phyloP scores from a whole-genome alignment of 441 rosid species.

The Populus trichocarpa region DNA sequence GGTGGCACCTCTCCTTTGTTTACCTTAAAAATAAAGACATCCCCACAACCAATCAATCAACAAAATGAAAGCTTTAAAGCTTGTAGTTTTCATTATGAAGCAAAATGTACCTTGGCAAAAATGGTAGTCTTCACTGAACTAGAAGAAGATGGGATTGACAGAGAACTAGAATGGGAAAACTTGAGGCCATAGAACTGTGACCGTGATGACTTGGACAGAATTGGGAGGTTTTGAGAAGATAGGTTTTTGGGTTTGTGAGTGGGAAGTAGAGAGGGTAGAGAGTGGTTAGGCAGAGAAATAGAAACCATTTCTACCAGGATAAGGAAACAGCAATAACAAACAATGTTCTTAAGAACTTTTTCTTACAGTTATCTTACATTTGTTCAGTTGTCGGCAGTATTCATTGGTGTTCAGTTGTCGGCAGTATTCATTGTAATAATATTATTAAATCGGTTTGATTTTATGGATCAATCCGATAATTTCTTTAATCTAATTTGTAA shows the following conservation, averaged over 20 bases:
- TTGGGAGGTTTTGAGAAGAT: slow-evolving; percentile 26
- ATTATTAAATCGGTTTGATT: no score
- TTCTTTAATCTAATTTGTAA: no score
- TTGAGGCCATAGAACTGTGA: slow-evolving; percentile 60
- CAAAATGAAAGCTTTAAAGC: no score
- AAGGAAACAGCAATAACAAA: no score
- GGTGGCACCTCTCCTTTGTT: slow-evolving; percentile 77
- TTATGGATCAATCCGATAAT: no score
- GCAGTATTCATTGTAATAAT: no score
- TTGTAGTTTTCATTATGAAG: not conserved
- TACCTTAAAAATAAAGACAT: slow-evolving; percentile 39
- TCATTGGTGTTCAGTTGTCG: no score
- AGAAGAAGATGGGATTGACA: slow-evolving; percentile 30
- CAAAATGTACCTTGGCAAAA: slow-evolving; percentile 77
- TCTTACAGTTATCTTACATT: no score
- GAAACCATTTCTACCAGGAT: no score
- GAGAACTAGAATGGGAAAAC: slow-evolving; percentile 40
- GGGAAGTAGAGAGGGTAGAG: slow-evolving; percentile 38
- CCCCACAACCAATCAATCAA: slow-evolving; percentile 6
- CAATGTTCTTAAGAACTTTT: no score
- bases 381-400: no score
- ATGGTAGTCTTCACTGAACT: slow-evolving; percentile 35
- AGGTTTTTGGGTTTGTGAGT: slow-evolving; percentile 32
- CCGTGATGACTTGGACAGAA: not conserved
- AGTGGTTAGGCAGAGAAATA: slow-evolving; percentile 33